A percentile compares a stretch with the other conserved stretches of the same genome.
Evolutionary conservation across 2,329 filamentous ascomycete species (phyloP).

Genomic region (Chrysosporium queenslandicum): DNA sequence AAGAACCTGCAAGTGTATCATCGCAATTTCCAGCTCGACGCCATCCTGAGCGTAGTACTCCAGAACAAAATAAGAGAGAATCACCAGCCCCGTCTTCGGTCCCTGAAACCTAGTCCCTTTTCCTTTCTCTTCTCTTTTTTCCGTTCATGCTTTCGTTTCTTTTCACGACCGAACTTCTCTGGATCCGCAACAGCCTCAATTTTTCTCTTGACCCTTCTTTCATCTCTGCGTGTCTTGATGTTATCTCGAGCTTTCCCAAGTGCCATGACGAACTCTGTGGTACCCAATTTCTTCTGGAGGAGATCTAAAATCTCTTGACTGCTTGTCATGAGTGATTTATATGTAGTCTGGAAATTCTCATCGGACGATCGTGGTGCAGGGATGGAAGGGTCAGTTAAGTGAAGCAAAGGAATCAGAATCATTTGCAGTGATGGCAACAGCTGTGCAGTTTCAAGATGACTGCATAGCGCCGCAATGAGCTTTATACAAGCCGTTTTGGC

Average conservation of each 20-base stretch:
- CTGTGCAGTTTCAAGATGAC: conserved; percentile 48
- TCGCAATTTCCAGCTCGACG: neutral
- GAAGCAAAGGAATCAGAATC: conserved; percentile 61
- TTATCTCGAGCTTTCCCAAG: conserved; percentile 62
- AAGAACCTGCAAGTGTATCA: neutral
- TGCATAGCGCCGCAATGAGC: conserved; percentile 60
- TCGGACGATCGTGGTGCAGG: conserved; percentile 62
- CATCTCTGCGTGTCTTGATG: conserved; percentile 61
- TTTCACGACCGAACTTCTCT: conserved; percentile 65
- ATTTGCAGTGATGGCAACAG: conserved; percentile 55
- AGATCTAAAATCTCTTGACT: conserved; percentile 68
- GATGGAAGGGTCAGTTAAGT: conserved; percentile 72
- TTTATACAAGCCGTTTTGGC: conserved; percentile 68
- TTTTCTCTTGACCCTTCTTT: conserved; percentile 71
- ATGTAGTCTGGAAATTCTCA: conserved; percentile 55
- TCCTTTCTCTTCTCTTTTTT: conserved; percentile 77
- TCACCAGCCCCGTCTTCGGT: conserved; percentile 60
- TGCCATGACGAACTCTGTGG: conserved; percentile 63
- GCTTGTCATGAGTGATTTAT: conserved; percentile 60
- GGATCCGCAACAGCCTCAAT: conserved; percentile 78
- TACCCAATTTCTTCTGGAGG: conserved; percentile 78
- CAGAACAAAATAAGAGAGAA: neutral
- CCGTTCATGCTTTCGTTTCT: conserved; percentile 72
- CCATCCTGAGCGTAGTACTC: neutral
- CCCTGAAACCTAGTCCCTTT: conserved; percentile 62